Percentiles rank a stretch among this genome's conserved stretches.
These are phyloP conservation scores for Fusarium musae DNA, from an alignment of 2,329 filamentous ascomycete genomes.

Conservation along the genomic window DNA sequence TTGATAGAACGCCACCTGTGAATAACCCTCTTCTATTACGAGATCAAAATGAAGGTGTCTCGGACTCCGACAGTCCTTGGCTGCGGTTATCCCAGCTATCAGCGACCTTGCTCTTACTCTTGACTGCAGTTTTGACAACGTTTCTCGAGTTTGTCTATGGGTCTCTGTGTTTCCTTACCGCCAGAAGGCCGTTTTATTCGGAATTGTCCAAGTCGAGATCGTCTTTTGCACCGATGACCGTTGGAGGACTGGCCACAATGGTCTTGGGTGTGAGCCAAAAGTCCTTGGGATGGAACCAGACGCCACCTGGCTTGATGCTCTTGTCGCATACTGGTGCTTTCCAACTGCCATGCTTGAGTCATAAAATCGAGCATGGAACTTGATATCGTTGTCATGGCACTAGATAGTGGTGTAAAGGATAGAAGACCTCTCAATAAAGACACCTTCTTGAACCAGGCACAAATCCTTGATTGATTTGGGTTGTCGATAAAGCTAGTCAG, in stretches of 20 bases:
- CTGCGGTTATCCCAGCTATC: conserved; percentile 57
- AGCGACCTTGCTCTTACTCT: conserved; percentile 10
- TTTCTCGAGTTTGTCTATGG: background rate
- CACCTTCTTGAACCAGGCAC: conserved; percentile 72
- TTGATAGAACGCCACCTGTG: background rate
- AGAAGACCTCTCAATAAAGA: conserved; percentile 80
- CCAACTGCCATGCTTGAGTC: conserved; percentile 79
- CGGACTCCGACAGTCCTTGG: conserved; percentile 46
- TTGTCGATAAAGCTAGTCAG: conserved; percentile 75
- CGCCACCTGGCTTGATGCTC: conserved; percentile 70
- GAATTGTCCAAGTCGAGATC: conserved; percentile 49
- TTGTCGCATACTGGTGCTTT: conserved; percentile 71
- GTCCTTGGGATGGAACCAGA: conserved; percentile 78
- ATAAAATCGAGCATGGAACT: conserved; percentile 75
- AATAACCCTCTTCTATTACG: background rate
- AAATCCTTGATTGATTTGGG: conserved; percentile 73
- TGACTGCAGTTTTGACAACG: background rate
- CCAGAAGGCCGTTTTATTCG: conserved; percentile 53
- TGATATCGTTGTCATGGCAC: conserved; percentile 60
- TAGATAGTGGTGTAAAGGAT: conserved; percentile 75
- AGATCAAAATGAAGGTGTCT: conserved; percentile 3
- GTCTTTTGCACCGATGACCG: conserved; percentile 56
- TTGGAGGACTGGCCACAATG: conserved; percentile 72
- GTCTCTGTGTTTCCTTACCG: background rate
- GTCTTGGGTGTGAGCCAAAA: conserved; percentile 71